Base-by-base conservation (phyloP, 352 stramenopile species). In the Globisporangium splendens region DNA sequence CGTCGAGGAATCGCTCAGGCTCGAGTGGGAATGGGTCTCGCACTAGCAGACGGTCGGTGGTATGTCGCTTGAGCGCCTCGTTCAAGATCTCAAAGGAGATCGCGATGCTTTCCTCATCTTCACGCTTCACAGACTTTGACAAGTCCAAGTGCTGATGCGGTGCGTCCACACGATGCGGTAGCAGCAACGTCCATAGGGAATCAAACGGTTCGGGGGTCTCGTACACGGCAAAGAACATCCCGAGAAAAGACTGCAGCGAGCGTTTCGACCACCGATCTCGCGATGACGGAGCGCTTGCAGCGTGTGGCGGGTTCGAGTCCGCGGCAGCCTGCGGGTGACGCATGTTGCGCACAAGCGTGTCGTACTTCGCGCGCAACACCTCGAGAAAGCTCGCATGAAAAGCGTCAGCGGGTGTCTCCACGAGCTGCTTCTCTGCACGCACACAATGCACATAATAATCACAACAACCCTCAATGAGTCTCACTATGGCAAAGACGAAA, bases 21-120 rank as follows among this genome's bases (percentile, higher is more conserved):
- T 79, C 66, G 3, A 84, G 55, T 12, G 75, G 63, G 46, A 71
- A 72, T 5, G 63, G 53, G 22, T 81, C 73, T 24, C 75, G 76
- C n/a, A 60, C 57, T 1, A 65, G 53, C 44, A 86, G 56, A 13
- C 78, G 66, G 22, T 69, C 68, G 35, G 57, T 62, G 20, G 59
- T 54, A 44, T 79, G 71, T 20, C 72, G 69, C 48, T 70, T 48
- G 43, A 88, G 44, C 50, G 77, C 73, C 12, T 33, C 35, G 13
- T 43, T 51, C 21, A 69, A 41, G 11, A 18, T 24, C 15, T 59
- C 51, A 41, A 62, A 69, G 2, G 3, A 38, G 22, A 58, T 15
- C 15, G 20, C 6, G 17, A 47, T 43, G 8, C 18, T 22, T 10
- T 46, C 46, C 6, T 49, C 21, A 5, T 41, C 55, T n/a, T 39